Evolutionary conservation across 2,329 filamentous ascomycete genomes (phyloP), one percentile per base, ranked within the genome.

Genomic region (Xylaria sp.): DNA sequence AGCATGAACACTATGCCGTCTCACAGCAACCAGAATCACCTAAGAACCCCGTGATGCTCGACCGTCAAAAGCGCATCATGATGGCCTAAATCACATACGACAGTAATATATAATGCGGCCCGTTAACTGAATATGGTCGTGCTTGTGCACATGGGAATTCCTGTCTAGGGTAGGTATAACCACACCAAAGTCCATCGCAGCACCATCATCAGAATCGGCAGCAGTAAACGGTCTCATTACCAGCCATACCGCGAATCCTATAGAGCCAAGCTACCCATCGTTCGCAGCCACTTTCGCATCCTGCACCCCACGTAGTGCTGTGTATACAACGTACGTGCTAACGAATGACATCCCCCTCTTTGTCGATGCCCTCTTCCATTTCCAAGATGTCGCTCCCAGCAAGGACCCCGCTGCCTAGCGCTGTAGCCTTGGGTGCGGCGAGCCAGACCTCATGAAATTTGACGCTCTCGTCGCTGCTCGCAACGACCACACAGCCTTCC

Each of bases 371-470:
- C 73, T 96, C 89, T 57, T 93, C 78, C 19, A 87, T 87, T 74
- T 97, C 93, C 31, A 97, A 81, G 65, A 97, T 96, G 74, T 90
- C 88, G 76, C 92, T 96, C 4, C 92, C 91, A 11, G 90, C 91
- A 23, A 97, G 79, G 64, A 91, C 79, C 2, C 90, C 87, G 41
- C 79, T 80, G 13, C 82, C 80, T 53, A 80, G 75, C 9, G 80
- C 76, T 19, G 81, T 84, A 8, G 80, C 78, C 70, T 85, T 88
- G 68, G 79, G 81, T 40, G 83, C 79, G 2, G 85, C 84, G n/a
- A 85, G 83, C 95, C 93, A 98, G 10, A 99, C 87, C 78, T 98
- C 93, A 75, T 98, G 93, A 71, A 98, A 98, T 73, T 95, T 95
- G 75, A 98, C 90, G 69, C 87, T 96, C 73, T 92, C 89, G 76